Conservation (phyloP, 148 eudicot genomes). For the Heliosperma pusillum region DNA sequence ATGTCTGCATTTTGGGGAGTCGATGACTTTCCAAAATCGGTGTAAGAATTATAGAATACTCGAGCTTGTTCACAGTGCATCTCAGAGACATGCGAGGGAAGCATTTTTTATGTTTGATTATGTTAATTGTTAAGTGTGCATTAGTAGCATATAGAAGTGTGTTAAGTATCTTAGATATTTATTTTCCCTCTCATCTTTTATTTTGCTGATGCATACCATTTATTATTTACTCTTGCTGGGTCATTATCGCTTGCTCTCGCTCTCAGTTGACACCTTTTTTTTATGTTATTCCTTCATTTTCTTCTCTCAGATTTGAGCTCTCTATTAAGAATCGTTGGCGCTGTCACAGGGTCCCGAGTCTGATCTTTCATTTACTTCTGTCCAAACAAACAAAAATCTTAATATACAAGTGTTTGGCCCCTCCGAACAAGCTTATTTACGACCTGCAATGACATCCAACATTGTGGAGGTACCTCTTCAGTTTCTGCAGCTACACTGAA, state of each 20-base stretch:
- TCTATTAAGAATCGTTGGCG: slow-evolving; percentile 3
- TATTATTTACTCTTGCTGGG: neutral
- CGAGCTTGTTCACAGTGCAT: neutral
- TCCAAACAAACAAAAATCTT: slow-evolving; percentile 12
- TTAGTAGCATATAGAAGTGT: neutral
- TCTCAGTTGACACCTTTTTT: slow-evolving; percentile 3
- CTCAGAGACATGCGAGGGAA: neutral
- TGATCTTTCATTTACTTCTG: slow-evolving; percentile 6
- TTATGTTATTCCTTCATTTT: neutral
- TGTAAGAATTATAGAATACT: neutral
- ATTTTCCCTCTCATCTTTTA: neutral
- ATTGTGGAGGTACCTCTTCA: slow-evolving; percentile 14
- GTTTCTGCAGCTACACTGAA: slow-evolving; percentile 18
- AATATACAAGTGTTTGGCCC: neutral
- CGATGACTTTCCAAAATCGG: neutral
- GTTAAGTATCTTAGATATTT: neutral
- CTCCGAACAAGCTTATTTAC: neutral
- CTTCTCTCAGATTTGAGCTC: slow-evolving; percentile 17
- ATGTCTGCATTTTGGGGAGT: neutral
- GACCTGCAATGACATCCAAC: slow-evolving; percentile 16
- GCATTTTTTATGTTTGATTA: neutral
- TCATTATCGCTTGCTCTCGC: neutral
- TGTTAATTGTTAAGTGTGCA: neutral
- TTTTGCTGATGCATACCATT: neutral
- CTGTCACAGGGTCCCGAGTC: slow-evolving; percentile 14